These are phyloP conservation scores for Eutrema japonicum DNA, from an alignment of 345 rosid species.

Conservation along the genomic window DNA sequence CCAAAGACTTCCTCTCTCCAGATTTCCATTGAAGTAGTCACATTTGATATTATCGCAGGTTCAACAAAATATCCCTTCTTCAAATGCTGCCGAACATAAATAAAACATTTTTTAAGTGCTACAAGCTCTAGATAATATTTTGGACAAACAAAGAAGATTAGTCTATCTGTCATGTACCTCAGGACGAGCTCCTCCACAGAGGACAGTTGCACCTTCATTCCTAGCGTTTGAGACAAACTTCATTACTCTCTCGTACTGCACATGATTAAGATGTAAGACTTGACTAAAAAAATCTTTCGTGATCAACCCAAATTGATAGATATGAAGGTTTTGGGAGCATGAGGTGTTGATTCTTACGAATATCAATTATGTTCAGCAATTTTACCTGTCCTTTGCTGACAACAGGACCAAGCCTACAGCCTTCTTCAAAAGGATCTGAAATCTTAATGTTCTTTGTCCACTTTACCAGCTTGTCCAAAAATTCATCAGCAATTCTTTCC, in stretches of 20 bases:
- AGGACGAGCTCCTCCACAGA: slow-evolving; percentile 82
- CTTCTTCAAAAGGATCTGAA: slow-evolving; percentile 92
- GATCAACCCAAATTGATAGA: slow-evolving; percentile 2
- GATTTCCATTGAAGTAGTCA: slow-evolving; percentile 88
- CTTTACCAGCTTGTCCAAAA: slow-evolving; percentile 69
- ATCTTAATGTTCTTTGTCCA: slow-evolving; percentile 85
- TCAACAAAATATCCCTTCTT: slow-evolving; percentile 81
- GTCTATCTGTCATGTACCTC: slow-evolving; percentile 50
- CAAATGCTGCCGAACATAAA: slow-evolving; percentile 61
- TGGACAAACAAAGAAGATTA: slow-evolving; percentile 12
- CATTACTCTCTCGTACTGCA: slow-evolving; percentile 78
- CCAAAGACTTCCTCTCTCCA: slow-evolving; percentile 99
- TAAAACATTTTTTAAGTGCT: slow-evolving; percentile 21
- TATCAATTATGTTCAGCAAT: slow-evolving; percentile 16
- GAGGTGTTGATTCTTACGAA: slow-evolving; percentile 18
- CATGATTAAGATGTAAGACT: slow-evolving; percentile 17
- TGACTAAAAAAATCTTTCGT: background rate
- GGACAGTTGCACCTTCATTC: slow-evolving; percentile 90
- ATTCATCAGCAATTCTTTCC: slow-evolving; percentile 78
- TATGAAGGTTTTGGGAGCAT: background rate
- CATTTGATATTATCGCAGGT: slow-evolving; percentile 78
- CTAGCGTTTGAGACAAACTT: slow-evolving; percentile 83
- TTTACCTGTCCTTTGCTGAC: slow-evolving; percentile 85
- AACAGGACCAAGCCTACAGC: slow-evolving; percentile 93
- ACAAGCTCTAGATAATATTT: slow-evolving; percentile 11